Evolutionary conservation across 805 yeast species (phyloP).

Genomic region (Lipomyces orientalis): DNA sequence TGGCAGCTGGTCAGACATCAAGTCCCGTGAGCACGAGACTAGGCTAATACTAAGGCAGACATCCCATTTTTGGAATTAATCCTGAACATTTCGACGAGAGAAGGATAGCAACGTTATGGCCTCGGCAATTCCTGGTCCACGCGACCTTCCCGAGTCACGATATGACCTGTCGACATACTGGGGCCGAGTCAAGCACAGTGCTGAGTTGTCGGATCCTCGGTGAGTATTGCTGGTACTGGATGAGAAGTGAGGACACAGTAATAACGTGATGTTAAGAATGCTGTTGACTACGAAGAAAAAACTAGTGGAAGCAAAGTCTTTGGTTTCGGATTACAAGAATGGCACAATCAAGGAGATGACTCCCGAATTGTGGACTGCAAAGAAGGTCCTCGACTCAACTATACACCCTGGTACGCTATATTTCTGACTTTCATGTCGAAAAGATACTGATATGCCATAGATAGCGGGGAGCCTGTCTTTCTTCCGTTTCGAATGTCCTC

Average conservation of each 20-base stretch:
- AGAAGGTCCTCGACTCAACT: constrained; percentile 84
- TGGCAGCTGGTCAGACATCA: too few species aligned
- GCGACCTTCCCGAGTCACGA: constrained; percentile 76
- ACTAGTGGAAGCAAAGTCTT: constrained; percentile 64
- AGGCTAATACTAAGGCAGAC: neutral
- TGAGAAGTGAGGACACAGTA: neutral
- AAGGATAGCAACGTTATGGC: constrained; percentile 62
- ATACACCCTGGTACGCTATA: constrained; percentile 67
- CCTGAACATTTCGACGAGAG: neutral
- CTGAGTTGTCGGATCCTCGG: constrained; percentile 87
- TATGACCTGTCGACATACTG: constrained; percentile 82
- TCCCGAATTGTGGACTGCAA: constrained; percentile 87
- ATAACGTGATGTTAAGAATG: constrained; percentile 53
- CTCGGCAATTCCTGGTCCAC: constrained; percentile 82
- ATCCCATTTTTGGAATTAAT: neutral
- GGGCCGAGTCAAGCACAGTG: constrained; percentile 95
- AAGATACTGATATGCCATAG: constrained; percentile 44
- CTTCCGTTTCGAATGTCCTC: constrained; percentile 97
- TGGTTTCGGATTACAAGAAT: constrained; percentile 73
- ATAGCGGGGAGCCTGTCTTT: constrained; percentile 89
- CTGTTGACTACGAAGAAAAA: constrained; percentile 71
- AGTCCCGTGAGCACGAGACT: too few species aligned
- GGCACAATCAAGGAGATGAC: constrained; percentile 70
- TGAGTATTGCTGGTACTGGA: constrained; percentile 21
- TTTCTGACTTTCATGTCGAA: neutral